Base-by-base conservation (phyloP, 495 filamentous ascomycete species). In the Parmelia sp. region DNA sequence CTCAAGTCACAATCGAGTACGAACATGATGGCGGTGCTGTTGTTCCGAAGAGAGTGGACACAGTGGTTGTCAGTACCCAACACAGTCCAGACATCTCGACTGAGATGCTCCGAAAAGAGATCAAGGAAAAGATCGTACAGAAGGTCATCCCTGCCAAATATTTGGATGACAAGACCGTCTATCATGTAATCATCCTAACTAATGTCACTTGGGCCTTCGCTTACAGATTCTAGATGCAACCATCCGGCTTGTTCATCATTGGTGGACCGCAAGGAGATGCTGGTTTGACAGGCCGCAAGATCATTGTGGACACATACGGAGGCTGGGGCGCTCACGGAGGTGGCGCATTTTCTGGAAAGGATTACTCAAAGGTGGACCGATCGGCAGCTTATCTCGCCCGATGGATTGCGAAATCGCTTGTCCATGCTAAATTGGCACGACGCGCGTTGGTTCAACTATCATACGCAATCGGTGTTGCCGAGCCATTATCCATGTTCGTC, bases 221-320 rank as follows among this genome's bases (percentile, higher is more conserved):
- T 81, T 58, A 80, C 70, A 63, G 29, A 40, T 21, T 40, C 39
- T 67, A 91, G 88, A 88, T 98, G 72, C 94, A 98, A 88, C 94
- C 94, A 72, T 96, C 92, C 44, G 94, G 94, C 68, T 89, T 91
- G 65, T 98, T 98, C 86, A 91, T 97, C 82, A 98, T 98, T 70
- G 94, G 94, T 81, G 94, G 94, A 72, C 94, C 94, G 66, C 94
- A 98, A 83, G 94, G 94, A 85, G 94, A 98, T 74, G 94, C 94
- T 72, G 94, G 94, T 85, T 85, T 98, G 60, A 98, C 94, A 68
- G 94, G 94, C 77, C 92, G 94, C 76, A 98, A 98, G 86, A 98
- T 98, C 85, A 98, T 98, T 73, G 94, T 98, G 75, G 94, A 98
- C 80, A 97, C 94, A 78, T 98, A 98, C 82, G 94, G 94, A 82